phyloP scores from a whole-genome alignment of 306 rosid species.

The Morella rubra region DNA sequence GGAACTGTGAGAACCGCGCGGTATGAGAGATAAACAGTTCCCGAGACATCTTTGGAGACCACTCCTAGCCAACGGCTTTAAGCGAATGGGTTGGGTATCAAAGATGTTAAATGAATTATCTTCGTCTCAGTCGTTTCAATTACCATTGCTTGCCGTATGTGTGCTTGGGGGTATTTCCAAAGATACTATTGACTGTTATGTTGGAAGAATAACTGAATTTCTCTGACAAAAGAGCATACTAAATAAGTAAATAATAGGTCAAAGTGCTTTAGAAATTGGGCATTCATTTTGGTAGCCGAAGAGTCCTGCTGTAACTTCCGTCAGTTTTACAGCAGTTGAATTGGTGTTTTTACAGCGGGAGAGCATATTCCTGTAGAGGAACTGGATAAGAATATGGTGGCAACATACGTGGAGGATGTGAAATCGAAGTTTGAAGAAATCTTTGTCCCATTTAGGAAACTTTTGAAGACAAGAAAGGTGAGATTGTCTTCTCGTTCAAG shows the following conservation, averaged over 20 bases:
- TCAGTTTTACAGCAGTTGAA: conserved; percentile 2
- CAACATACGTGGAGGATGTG: conserved; percentile 57
- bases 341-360: conserved; percentile 53
- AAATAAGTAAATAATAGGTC: not conserved
- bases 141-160: not conserved
- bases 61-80: too few species aligned
- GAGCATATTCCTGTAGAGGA: conserved; percentile 58
- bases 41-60: too few species aligned
- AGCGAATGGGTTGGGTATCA: too few species aligned
- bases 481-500: conserved; percentile 16
- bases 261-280: conserved; percentile 10
- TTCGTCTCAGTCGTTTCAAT: not conserved
- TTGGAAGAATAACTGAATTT: not conserved
- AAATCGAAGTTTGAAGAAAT: conserved; percentile 57
- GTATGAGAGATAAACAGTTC: too few species aligned
- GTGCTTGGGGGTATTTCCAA: not conserved
- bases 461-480: conserved; percentile 55
- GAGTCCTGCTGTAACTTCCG: conserved; percentile 23
- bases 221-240: not conserved
- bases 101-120: too few species aligned
- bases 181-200: not conserved
- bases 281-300: conserved; percentile 21
- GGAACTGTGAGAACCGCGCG: not conserved
- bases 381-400: conserved; percentile 51
- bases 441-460: conserved; percentile 59